Percentiles rank a stretch among this genome's conserved stretches.
These are phyloP conservation scores for Xanthoconium purpureum DNA, from an alignment of 768 basidiomycete species.

Conservation along the genomic window DNA sequence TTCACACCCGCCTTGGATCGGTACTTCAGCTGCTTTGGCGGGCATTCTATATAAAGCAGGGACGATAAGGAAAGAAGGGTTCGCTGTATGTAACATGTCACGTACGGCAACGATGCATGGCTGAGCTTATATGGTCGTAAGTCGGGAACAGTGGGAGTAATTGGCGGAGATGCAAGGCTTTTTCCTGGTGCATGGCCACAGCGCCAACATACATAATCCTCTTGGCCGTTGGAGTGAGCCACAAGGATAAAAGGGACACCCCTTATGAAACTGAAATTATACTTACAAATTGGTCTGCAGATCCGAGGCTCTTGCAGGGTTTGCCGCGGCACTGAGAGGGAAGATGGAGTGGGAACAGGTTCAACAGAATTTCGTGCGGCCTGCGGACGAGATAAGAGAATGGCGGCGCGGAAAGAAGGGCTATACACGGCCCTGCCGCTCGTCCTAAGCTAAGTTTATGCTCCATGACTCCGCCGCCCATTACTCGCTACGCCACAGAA, in stretches of 20 bases:
- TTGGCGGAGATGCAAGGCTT: neutral
- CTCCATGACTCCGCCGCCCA: conserved; percentile 1
- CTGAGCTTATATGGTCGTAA: neutral
- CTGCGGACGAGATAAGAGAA: neutral
- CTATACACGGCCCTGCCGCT: neutral
- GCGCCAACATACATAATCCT: neutral
- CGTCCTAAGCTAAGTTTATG: neutral
- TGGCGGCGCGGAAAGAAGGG: neutral
- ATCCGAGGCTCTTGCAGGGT: neutral
- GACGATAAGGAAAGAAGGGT: neutral
- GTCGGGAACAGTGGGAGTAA: neutral
- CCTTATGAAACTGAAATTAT: neutral
- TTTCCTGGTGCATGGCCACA: neutral
- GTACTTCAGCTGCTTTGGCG: neutral
- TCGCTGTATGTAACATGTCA: conserved; percentile 2
- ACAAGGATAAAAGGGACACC: neutral
- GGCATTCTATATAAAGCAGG: neutral
- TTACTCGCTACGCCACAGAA: conserved; percentile 24
- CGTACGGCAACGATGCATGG: neutral
- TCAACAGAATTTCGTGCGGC: neutral
- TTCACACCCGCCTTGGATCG: too few species aligned
- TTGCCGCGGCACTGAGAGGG: neutral
- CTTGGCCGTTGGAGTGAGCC: neutral
- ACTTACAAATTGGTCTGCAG: neutral
- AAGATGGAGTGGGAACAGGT: neutral